A percentile compares a stretch with the other conserved stretches of the same genome.
phyloP scores from a whole-genome alignment of 108 stramenopile species.

The Schizochytrium sp. region DNA sequence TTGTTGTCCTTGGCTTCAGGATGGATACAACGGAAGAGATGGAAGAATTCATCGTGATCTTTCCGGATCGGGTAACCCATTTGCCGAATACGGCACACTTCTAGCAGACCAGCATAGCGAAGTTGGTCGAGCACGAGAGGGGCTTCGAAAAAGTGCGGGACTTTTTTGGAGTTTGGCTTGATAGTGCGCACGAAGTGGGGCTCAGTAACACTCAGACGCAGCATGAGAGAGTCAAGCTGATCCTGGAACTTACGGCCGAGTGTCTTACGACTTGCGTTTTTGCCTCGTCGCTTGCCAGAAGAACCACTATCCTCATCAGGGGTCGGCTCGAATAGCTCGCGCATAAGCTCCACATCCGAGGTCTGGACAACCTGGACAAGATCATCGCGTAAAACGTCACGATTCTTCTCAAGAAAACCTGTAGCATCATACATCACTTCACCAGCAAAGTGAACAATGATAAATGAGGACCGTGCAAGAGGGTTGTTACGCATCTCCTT shows the following conservation, averaged over 20 bases:
- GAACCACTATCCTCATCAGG: background rate
- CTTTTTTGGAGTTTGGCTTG: constrained; percentile 64
- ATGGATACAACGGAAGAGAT: constrained; percentile 73
- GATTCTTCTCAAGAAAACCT: constrained; percentile 69
- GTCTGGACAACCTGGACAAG: constrained; percentile 33
- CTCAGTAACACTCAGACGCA: constrained; percentile 33
- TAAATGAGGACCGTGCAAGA: constrained; percentile 36
- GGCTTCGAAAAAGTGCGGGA: background rate
- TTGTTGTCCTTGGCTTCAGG: constrained; percentile 67
- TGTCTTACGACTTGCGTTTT: constrained; percentile 13
- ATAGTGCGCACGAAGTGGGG: constrained; percentile 70
- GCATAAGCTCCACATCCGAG: background rate
- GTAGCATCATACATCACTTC: constrained; percentile 58
- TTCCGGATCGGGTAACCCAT: constrained; percentile 91
- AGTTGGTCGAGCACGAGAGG: constrained; percentile 81
- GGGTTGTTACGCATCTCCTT: constrained; percentile 44
- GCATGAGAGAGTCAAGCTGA: constrained; percentile 64
- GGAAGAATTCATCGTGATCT: constrained; percentile 86
- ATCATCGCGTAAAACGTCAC: constrained; percentile 64
- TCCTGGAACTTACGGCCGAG: constrained; percentile 57
- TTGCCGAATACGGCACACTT: constrained; percentile 93
- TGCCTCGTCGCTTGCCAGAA: background rate
- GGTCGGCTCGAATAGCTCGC: background rate
- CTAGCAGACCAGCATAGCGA: constrained; percentile 97
- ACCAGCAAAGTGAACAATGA: constrained; percentile 69